Evolutionary conservation across 805 yeast species (phyloP), one percentile per base, ranked within the genome.

Genomic region (Saccharomycopsis javanensis): DNA sequence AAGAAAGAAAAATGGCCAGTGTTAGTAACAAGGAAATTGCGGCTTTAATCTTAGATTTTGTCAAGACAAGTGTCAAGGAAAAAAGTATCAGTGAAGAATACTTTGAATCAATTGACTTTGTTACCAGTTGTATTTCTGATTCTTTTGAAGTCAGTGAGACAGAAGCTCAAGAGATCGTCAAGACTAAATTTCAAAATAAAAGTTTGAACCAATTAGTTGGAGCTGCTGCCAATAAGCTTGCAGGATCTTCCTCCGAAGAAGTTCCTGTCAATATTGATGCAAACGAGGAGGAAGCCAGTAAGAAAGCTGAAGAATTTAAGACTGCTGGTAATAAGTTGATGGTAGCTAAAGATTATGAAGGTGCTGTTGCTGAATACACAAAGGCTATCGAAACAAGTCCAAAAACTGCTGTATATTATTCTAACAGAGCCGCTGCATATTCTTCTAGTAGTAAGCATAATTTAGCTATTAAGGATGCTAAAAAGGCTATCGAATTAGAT

Each of bases 351-450:
- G 81, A 90, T 64, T 92, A 79, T 66, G 75, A 74, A 7, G 75
- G 71, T 34, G 98, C 99, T 5, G 77, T 91, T 55, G 79, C 76
- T 16, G 82, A 85, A 64, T 94, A 94, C 72, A 79, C 96, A 6
- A 82, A 80, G 55, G 98, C 99, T 10, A 80, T 92, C 62, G 81
- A 73, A 23, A 71, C 84, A 60, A 51, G 82, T 62, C 82, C 90
- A 56, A 70, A 77, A 16, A 90, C 89, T 69, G 90, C 91, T 16
- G 88, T 94, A 20, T 94, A 85, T 71, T 81, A 79, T 61, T 90
- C 98, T 35, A 94, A 94, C 74, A 83, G 99, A 68, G 98, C 99
- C 13, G 99, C 99, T 48, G 98, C 98, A 2, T 83, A 87, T 71
- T 86, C 96, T 10, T 88, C 96, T 5, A 66, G 79, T 31, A 79